These are phyloP conservation scores for Coemansia sp. DNA, from an alignment of 192 early-diverging fungal species.

Conservation along the genomic window DNA sequence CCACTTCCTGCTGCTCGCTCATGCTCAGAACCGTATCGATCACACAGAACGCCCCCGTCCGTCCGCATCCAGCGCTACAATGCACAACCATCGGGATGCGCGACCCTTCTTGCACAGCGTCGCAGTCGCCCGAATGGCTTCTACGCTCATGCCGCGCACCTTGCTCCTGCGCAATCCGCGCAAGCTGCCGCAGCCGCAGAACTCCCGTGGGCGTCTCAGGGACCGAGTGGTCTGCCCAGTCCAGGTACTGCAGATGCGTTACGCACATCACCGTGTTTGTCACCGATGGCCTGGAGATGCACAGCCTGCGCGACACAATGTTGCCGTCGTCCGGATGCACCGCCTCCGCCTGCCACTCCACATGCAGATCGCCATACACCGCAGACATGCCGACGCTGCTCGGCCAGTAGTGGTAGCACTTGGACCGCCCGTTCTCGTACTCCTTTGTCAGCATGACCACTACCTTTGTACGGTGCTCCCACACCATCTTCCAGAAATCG, in stretches of 20 bases:
- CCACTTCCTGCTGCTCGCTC: conserved; percentile 6
- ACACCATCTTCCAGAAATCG: conserved; percentile 92
- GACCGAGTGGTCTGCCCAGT: conserved; percentile 83
- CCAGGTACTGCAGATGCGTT: conserved; percentile 74
- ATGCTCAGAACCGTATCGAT: conserved; percentile 57
- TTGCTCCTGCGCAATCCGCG: conserved; percentile 45
- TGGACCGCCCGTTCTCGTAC: conserved; percentile 68
- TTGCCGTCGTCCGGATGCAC: conserved; percentile 53
- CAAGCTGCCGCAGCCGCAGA: conserved; percentile 59
- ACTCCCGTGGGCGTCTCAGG: conserved; percentile 61
- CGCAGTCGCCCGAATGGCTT: background rate
- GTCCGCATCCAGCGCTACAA: conserved; percentile 84
- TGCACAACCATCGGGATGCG: conserved; percentile 72
- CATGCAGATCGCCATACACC: conserved; percentile 57
- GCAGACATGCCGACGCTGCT: conserved; percentile 27
- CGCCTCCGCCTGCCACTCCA: conserved; percentile 59
- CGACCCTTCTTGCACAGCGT: background rate
- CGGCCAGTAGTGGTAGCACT: conserved; percentile 92
- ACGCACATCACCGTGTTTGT: conserved; percentile 42
- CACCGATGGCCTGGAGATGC: conserved; percentile 31
- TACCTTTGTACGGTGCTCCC: conserved; percentile 71
- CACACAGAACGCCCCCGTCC: conserved; percentile 82
- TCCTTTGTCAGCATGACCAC: conserved; percentile 89
- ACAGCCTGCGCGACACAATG: conserved; percentile 61
- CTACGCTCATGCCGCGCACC: conserved; percentile 8